A percentile compares a stretch with the other conserved stretches of the same genome.
Evolutionary conservation across 2,329 filamentous ascomycete genomes (phyloP).

Genomic region (Aureobasidium sp.): DNA sequence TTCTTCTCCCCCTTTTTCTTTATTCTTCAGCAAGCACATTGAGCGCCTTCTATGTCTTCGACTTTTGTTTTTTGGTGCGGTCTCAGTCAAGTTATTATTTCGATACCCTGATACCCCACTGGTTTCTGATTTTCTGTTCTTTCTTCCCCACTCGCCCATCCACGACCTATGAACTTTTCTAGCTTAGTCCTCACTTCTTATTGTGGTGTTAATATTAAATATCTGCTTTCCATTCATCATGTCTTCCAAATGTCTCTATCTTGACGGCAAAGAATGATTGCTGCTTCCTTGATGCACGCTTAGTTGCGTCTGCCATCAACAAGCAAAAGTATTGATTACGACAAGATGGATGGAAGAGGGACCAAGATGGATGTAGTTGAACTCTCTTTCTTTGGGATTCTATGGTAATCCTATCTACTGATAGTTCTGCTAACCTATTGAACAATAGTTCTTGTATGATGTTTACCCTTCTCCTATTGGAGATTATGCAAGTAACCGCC

Average conservation of each 20-base stretch:
- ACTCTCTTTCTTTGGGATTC: neutral
- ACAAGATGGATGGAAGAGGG: too few relatives aligned
- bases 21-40: neutral
- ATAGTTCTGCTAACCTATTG: neutral
- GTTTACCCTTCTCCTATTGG: too few relatives aligned
- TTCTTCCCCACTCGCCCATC: neutral
- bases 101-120: slow-evolving; percentile 11
- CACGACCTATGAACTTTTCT: neutral
- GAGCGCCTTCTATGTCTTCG: neutral
- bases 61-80: neutral
- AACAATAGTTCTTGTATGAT: neutral
- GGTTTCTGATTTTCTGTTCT: neutral
- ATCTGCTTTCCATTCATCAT: neutral
- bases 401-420: neutral
- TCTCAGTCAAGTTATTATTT: slow-evolving; percentile 7
- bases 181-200: too few relatives aligned
- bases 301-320: too few relatives aligned
- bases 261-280: neutral
- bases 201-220: neutral
- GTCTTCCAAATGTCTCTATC: too few relatives aligned
- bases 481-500: neutral
- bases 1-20: neutral
- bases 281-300: neutral
- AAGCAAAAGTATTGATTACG: too few relatives aligned
- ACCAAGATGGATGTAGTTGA: too few relatives aligned